Evolutionary conservation across 2,329 filamentous ascomycete genomes (phyloP).

Genomic region (Colletotrichum euphorbiae): DNA sequence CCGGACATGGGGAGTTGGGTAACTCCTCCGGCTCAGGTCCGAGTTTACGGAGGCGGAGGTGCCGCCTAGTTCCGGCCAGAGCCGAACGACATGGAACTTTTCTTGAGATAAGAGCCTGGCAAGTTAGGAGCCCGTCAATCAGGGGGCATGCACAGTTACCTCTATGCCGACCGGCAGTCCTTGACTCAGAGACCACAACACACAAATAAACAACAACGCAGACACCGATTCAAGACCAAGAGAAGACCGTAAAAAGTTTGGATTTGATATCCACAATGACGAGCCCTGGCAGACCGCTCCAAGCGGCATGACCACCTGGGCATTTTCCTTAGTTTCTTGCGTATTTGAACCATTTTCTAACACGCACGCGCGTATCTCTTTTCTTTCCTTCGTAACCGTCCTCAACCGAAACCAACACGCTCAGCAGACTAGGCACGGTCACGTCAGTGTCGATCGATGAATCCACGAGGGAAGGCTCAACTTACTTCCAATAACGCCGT

Average conservation of each 20-base stretch:
- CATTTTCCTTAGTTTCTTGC: not conserved
- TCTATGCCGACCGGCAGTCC: too few species aligned
- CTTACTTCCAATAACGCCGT: conserved; percentile 51
- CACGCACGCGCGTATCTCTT: not conserved
- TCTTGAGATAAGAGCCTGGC: too few species aligned
- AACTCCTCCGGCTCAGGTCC: not conserved
- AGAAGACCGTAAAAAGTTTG: conserved; percentile 5
- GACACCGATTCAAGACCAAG: not conserved
- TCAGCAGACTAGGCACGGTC: conserved; percentile 5
- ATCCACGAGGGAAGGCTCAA: not conserved
- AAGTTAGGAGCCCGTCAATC: too few species aligned
- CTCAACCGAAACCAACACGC: too few species aligned
- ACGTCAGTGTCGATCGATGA: not conserved
- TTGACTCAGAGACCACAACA: not conserved
- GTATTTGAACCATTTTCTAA: too few species aligned
- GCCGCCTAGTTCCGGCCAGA: too few species aligned
- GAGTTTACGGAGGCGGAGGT: too few species aligned
- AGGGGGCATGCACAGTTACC: too few species aligned
- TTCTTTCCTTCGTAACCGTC: rapidly evolving
- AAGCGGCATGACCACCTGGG: not conserved
- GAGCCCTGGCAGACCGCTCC: not conserved
- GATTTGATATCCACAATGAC: not conserved
- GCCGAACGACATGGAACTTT: too few species aligned
- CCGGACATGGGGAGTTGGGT: not conserved
- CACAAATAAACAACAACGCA: not conserved